A percentile compares a stretch with the other conserved stretches of the same genome.
Evolutionary conservation across 1,284 basidiomycete genomes (phyloP).

Genomic region (Lignosus rhinocerotis): DNA sequence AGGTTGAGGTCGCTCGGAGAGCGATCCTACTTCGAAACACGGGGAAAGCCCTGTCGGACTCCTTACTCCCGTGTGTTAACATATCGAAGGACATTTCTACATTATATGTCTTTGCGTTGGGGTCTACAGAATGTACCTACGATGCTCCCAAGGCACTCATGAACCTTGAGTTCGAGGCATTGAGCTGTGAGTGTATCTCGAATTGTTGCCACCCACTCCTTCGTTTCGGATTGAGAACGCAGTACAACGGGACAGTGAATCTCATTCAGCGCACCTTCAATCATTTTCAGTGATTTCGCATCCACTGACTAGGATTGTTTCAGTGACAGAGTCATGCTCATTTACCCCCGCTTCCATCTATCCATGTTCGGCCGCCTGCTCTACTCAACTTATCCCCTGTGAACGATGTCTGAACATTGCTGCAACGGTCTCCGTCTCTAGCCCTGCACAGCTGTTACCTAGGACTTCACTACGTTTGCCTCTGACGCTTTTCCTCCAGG

Average conservation of each 20-base stretch:
- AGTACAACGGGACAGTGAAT: background rate
- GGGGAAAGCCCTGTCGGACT: slow-evolving; percentile 42
- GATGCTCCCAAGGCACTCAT: slow-evolving; percentile 35
- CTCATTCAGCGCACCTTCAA: background rate
- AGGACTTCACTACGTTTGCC: slow-evolving; percentile 45
- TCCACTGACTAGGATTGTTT: slow-evolving; percentile 8
- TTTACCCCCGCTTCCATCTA: slow-evolving; percentile 53
- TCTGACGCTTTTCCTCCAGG: slow-evolving; percentile 46
- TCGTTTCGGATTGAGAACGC: background rate
- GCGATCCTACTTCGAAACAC: slow-evolving; percentile 42
- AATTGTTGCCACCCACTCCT: background rate
- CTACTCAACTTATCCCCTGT: slow-evolving; percentile 44
- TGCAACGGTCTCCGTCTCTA: slow-evolving; percentile 3
- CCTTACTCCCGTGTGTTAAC: slow-evolving; percentile 51
- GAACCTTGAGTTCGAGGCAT: slow-evolving; percentile 42
- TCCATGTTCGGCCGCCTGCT: slow-evolving; percentile 51
- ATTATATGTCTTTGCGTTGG: slow-evolving; percentile 58
- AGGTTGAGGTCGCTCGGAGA: slow-evolving; percentile 57
- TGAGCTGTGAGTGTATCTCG: slow-evolving; percentile 46
- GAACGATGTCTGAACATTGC: slow-evolving; percentile 36
- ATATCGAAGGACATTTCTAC: slow-evolving; percentile 40
- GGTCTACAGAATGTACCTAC: slow-evolving; percentile 36
- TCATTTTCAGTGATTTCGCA: background rate
- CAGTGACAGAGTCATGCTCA: slow-evolving; percentile 28
- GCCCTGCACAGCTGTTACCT: slow-evolving; percentile 40